Conservation (phyloP, 352 stramenopile genomes). For the Pythium aristosporum region DNA sequence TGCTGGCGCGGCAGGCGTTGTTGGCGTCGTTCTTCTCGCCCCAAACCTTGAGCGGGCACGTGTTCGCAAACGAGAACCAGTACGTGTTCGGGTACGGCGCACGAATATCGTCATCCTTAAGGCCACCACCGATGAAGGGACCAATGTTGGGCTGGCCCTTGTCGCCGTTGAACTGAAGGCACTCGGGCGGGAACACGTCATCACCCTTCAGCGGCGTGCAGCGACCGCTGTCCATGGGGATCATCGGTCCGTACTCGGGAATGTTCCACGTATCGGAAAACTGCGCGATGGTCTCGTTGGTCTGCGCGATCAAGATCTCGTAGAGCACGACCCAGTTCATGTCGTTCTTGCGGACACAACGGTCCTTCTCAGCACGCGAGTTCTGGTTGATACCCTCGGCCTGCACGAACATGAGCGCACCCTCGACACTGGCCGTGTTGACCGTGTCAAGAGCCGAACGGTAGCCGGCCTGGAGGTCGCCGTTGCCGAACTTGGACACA, state of each 20-base stretch:
- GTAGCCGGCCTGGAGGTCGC: slow-evolving; percentile 54
- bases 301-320: slow-evolving; percentile 46
- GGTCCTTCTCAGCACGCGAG: slow-evolving; percentile 38
- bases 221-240: slow-evolving; percentile 39
- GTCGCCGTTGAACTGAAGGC: slow-evolving; percentile 45
- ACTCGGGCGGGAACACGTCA: slow-evolving; percentile 36
- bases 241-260: slow-evolving; percentile 44
- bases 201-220: slow-evolving; percentile 35
- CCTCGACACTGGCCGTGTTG: slow-evolving; percentile 73
- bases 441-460: slow-evolving; percentile 60
- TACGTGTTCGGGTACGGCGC: slow-evolving; percentile 31
- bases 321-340: slow-evolving; percentile 55
- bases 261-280: slow-evolving; percentile 35
- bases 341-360: slow-evolving; percentile 55
- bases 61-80: slow-evolving; percentile 42
- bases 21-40: slow-evolving; percentile 47
- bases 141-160: slow-evolving; percentile 39
- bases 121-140: slow-evolving; percentile 54
- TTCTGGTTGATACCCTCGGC: slow-evolving; percentile 76
- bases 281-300: slow-evolving; percentile 46
- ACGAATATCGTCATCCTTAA: slow-evolving; percentile 26
- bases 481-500: slow-evolving; percentile 55
- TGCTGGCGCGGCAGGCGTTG: slow-evolving; percentile 39
- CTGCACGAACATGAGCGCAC: slow-evolving; percentile 79
- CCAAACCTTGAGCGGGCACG: slow-evolving; percentile 46